phyloP scores from a whole-genome alignment of 108 stramenopile genomes.

The Nitzschia sp. region DNA sequence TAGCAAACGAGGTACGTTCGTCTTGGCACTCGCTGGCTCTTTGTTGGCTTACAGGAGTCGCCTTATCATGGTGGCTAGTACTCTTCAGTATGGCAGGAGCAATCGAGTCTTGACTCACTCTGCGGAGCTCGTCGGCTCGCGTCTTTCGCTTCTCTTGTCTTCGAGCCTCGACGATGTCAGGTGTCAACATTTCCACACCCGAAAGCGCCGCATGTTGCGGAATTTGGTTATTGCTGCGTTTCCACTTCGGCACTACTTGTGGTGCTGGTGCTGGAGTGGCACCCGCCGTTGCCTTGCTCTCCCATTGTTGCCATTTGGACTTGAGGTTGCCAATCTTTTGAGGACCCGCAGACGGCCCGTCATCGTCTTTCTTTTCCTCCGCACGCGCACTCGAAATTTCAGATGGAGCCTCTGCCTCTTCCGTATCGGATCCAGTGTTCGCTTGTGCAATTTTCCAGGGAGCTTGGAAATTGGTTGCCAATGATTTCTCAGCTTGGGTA shows the following conservation, averaged over 20 bases:
- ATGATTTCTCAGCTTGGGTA: not conserved
- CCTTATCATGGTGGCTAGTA: not conserved
- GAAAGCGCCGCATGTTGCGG: not conserved
- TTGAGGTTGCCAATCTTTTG: conserved; percentile 14
- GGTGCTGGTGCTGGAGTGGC: not conserved
- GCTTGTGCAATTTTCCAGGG: not conserved
- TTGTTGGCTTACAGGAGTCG: not conserved
- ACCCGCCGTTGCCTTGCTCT: conserved; percentile 12
- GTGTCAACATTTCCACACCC: conserved; percentile 23
- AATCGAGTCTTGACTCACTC: not conserved
- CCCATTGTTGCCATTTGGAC: conserved; percentile 31
- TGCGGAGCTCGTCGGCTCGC: conserved; percentile 13
- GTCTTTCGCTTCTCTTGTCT: conserved; percentile 17
- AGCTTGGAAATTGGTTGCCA: not conserved
- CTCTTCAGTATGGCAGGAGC: not conserved
- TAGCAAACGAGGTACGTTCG: conserved; percentile 19
- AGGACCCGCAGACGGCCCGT: not conserved
- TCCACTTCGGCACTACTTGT: not conserved
- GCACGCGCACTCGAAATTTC: not conserved
- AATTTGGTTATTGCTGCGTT: not conserved
- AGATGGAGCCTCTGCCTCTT: not conserved
- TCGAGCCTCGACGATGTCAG: conserved; percentile 26
- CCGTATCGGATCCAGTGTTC: not conserved
- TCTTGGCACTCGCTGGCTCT: conserved; percentile 16
- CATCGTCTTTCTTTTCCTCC: conserved; percentile 42